Percentiles rank a stretch among this genome's conserved stretches.
phyloP scores from a whole-genome alignment of 1,139 yeast genomes.

The Lodderomyces margitis region DNA sequence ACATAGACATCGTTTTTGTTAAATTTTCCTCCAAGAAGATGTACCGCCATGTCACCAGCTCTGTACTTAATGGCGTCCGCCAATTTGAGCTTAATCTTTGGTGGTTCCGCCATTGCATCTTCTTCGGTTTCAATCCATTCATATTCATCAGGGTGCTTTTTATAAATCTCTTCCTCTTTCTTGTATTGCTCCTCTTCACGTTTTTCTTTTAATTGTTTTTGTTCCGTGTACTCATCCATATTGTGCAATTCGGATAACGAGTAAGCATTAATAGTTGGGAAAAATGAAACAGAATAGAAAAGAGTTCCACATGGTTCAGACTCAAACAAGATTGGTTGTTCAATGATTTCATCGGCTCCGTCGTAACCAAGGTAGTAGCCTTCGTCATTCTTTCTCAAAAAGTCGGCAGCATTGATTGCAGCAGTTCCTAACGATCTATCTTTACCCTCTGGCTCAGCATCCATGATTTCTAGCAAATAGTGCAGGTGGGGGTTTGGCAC shows the following conservation, averaged over 20 bases:
- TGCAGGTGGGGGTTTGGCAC: constrained; percentile 61
- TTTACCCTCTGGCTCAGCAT: constrained; percentile 59
- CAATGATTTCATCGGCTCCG: constrained; percentile 45
- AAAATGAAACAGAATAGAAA: constrained; percentile 57
- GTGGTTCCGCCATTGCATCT: constrained; percentile 42
- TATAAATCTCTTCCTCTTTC: constrained; percentile 48
- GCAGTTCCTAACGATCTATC: constrained; percentile 65
- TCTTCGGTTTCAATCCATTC: constrained; percentile 62
- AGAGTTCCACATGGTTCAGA: constrained; percentile 50
- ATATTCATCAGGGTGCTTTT: constrained; percentile 57
- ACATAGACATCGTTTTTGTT: constrained; percentile 48
- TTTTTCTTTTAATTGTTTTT: constrained; percentile 30
- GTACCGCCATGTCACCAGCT: constrained; percentile 61
- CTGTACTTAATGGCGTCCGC: constrained; percentile 53
- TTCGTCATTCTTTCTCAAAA: constrained; percentile 45
- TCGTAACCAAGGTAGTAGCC: constrained; percentile 52
- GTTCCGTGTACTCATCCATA: constrained; percentile 32
- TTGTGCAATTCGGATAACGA: constrained; percentile 52
- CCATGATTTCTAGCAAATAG: constrained; percentile 57
- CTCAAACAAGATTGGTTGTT: constrained; percentile 45
- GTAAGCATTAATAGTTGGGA: constrained; percentile 63
- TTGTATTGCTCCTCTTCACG: constrained; percentile 34
- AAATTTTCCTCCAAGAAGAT: constrained; percentile 49
- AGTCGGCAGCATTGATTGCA: constrained; percentile 49
- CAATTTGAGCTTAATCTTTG: constrained; percentile 49